Evolutionary conservation across 129 eudicot species (phyloP), one percentile per base, ranked within the genome.

Genomic region (Chrysanthemum lavandulifolium): DNA sequence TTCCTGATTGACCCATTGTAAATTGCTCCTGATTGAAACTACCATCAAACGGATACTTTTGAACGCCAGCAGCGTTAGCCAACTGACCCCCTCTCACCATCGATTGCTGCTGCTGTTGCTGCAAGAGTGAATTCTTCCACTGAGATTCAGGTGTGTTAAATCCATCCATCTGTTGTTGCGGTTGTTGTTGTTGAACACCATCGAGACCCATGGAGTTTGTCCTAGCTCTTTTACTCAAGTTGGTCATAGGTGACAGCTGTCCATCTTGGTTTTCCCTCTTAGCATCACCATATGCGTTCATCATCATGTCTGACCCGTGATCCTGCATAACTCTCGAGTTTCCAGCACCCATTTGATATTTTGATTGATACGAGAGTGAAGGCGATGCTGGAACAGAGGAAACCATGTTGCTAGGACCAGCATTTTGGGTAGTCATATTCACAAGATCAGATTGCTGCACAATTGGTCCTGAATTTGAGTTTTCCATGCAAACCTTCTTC

Each of bases 201-300:
- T 90, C 90, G 7, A 54, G 85, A 61, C 88, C 86, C 61, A 69
- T 63, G 21, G 80, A 66, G 47, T 80, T 82, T 50, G 88, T 68
- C 89, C 91, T 83, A 7, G 82, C 80, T 80, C 95, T 86, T 78
- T 90, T 93, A 83, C 62, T 80, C 75, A 77, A 62, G 75, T 61
- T 68, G 5, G 82, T 79, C 68, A 85, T 71, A 9, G 89, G 92
- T 11, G 92, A 87, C 76, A 81, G 50, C 40, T 76, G 89, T 2
- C 84, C 96, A 69, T 94, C 98, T 84, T 82, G 99, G 68, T 73
- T 82, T 61, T 86, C 99, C 83, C 90, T 81, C 82, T 86, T 94
- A 66, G 73, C 77, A 15, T 86, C 96, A 33, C 74, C 31, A 29
- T 83, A 86, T 19, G 93, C 74, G 63, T 85, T 81, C 79, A 84